Evolutionary conservation across 768 basidiomycete genomes (phyloP), one percentile per base, ranked within the genome.

Genomic region (Xerocomellus intermedius): DNA sequence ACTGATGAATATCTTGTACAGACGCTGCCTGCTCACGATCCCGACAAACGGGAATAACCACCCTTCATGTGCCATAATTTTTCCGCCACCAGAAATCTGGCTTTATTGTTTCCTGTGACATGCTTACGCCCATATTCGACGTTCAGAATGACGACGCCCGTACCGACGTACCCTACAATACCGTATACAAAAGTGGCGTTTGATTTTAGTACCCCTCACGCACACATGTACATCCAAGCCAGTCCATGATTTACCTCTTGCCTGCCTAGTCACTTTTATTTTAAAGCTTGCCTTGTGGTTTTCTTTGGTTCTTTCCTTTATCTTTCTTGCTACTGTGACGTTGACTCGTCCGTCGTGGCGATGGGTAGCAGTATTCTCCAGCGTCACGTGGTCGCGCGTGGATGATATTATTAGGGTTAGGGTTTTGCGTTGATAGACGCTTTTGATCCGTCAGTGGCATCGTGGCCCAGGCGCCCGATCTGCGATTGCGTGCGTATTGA

Each of bases 151-250:
- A 44, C 32, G 48, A 50, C 16, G 17, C 36, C n/a, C 42, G 21
- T 58, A 26, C 22, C 21, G 21, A 47, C 38, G 38, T 41, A 50
- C 16, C 52, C 39, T 56, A 57, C 41, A 43, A 39, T 58, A 43
- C 24, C 56, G 39, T 33, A 52, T 28, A 10, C 28, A 26, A 42
- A 51, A 33, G 26, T 13, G 24, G 30, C 38, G 30, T 50, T 46
- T 35, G 38, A 30, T 33, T 37, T 9, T 58, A 62, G 49, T 59
- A 49, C 50, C 46, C 33, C 32, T 8, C n/a, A 22, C 1, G 2
- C 19, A 21, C 51, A 33, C 24, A 28, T 54, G 42, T 39, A 44
- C 42, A 52, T 50, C 36, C 22, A 3, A 48, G 0, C 33, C 4
- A 39, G 7, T 8, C 24, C 12, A 14, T 26, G 13, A 13, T 6